Evolutionary conservation across 176 grass and related monocot species (phyloP).

Genomic region (Avena insularis): DNA sequence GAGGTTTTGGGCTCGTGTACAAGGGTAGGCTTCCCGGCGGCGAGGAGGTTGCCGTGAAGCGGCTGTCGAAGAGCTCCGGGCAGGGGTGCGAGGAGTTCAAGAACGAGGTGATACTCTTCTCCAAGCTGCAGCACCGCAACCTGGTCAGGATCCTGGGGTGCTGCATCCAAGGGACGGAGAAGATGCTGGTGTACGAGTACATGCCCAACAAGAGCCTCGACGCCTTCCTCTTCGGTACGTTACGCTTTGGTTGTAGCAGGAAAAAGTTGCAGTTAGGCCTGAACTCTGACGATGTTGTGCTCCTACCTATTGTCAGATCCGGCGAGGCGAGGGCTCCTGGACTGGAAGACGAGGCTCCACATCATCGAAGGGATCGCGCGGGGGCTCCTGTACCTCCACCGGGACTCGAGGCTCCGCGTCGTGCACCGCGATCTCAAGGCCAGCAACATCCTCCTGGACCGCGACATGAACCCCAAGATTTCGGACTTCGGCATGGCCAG

Average conservation of each 20-base stretch:
- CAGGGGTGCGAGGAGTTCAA: slow-evolving; percentile 76
- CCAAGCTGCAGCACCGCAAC: slow-evolving; percentile 76
- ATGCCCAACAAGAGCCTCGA: slow-evolving; percentile 80
- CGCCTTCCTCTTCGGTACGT: slow-evolving; percentile 63
- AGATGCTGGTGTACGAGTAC: slow-evolving; percentile 79
- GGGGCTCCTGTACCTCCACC: slow-evolving; percentile 67
- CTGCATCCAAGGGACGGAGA: slow-evolving; percentile 71
- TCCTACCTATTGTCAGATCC: slow-evolving; percentile 41
- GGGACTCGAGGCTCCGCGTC: slow-evolving; percentile 68
- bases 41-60: slow-evolving; percentile 67
- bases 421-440: slow-evolving; percentile 73
- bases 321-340: slow-evolving; percentile 38
- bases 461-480: slow-evolving; percentile 73
- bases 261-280: no score
- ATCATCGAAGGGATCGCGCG: slow-evolving; percentile 67
- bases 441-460: slow-evolving; percentile 75
- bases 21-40: slow-evolving; percentile 59
- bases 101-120: slow-evolving; percentile 69
- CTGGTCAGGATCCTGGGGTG: slow-evolving; percentile 61
- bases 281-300: no score
- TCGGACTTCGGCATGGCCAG: slow-evolving; percentile 80
- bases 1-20: slow-evolving; percentile 90
- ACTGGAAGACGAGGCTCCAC: slow-evolving; percentile 54
- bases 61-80: slow-evolving; percentile 64
- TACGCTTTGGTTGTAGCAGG: no score